A percentile compares a stretch with the other conserved stretches of the same genome.
Conservation (phyloP, 352 stramenopile species). For the Phytophthora citricola region DNA sequence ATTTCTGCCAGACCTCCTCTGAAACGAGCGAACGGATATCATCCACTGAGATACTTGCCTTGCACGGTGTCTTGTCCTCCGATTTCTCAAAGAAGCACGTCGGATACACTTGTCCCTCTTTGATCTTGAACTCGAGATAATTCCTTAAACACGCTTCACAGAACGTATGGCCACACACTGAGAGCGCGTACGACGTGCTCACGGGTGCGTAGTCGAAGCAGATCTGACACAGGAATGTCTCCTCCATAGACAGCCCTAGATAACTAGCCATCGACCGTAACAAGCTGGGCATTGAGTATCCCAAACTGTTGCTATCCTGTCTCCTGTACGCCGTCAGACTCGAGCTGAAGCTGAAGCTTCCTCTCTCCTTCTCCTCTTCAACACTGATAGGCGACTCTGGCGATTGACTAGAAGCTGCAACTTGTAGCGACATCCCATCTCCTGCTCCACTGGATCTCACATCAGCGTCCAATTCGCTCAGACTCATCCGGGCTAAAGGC, state of each 20-base stretch:
- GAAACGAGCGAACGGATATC: slow-evolving; percentile 65
- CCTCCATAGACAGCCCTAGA: slow-evolving; percentile 66
- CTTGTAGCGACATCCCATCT: slow-evolving; percentile 20
- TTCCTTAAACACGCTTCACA: slow-evolving; percentile 64
- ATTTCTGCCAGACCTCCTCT: slow-evolving; percentile 70
- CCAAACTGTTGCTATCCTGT: slow-evolving; percentile 37
- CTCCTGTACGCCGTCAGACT: slow-evolving; percentile 21
- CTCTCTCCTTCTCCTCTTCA: slow-evolving; percentile 19
- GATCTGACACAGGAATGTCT: slow-evolving; percentile 82
- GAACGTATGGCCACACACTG: slow-evolving; percentile 62
- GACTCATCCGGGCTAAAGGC: slow-evolving; percentile 28
- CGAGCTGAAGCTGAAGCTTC: slow-evolving; percentile 15
- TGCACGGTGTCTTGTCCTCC: slow-evolving; percentile 44
- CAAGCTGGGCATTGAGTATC: slow-evolving; percentile 52
- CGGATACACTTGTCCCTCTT: slow-evolving; percentile 72
- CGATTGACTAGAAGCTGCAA: slow-evolving; percentile 24
- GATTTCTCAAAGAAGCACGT: slow-evolving; percentile 70
- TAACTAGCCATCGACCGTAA: slow-evolving; percentile 61
- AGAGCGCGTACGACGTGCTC: slow-evolving; percentile 43
- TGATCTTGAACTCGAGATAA: slow-evolving; percentile 80
- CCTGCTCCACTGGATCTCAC: slow-evolving; percentile 1
- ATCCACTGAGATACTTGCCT: slow-evolving; percentile 41
- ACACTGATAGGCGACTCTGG: slow-evolving; percentile 10
- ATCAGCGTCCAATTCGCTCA: slow-evolving; percentile 21
- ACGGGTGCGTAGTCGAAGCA: slow-evolving; percentile 71